Base-by-base conservation (phyloP, 1,139 yeast species). In the Hansenula anomala region DNA sequence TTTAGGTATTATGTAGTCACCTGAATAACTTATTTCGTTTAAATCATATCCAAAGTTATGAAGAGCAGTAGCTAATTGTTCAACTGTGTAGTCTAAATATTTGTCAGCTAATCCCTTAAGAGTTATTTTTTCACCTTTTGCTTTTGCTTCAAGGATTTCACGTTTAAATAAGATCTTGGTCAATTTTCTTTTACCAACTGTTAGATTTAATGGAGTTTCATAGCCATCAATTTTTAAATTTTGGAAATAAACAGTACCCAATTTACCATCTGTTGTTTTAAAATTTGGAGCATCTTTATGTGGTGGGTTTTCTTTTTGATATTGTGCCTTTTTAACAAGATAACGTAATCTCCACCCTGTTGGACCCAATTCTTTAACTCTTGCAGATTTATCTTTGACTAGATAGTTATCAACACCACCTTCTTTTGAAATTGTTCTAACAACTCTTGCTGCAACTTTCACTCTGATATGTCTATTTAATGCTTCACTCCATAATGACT, bases 381-480 rank as follows among this genome's bases (percentile, higher is more conserved):
- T 75, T 4, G 95, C 95, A 11, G 95, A 72, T 51, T 84, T 87
- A 45, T 88, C 95, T 64, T 92, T 92, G 41, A 80, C 74, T 46
- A 92, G 64, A 59, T 92, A 92, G 51, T 80, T 79, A 58, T 92
- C 98, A 46, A 92, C 70, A 13, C 98, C 98, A 46, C 97, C 97
- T 62, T 90, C 97, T 53, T 80, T 86, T 41, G 86, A 81, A 46
- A 92, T 82, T 1, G 97, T 89, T 54, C 82, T 78, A 56, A 92
- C 69, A 4, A 89, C 97, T 45, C 81, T 76, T 15, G 97, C 75
- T n/a, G 90, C 80, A 25, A 88, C 79, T 45, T 73, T 78, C 39
- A 87, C 63, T 37, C 69, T 69, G 34, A 73, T 38, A 36, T 80
- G 65, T 36, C 66, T 58, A 46, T 78, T 67, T 52, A 92, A 71